phyloP scores from a whole-genome alignment of 805 yeast genomes.

The Yarrowia alimentaria region DNA sequence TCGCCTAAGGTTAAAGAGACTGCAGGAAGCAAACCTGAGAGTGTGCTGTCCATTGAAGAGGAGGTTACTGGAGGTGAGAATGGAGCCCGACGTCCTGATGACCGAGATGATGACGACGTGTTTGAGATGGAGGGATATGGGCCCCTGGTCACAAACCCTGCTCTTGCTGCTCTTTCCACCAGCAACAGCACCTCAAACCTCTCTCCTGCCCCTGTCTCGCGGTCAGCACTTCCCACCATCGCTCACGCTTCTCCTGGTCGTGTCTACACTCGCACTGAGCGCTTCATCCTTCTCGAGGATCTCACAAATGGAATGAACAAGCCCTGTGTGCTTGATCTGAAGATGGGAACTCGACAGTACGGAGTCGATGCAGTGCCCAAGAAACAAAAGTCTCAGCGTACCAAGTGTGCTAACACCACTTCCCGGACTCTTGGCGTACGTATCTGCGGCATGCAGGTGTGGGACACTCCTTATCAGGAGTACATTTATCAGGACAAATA shows the following conservation, averaged over 20 bases:
- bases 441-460: constrained; percentile 91
- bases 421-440: constrained; percentile 82
- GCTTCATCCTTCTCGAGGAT: constrained; percentile 87
- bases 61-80: constrained; percentile 20
- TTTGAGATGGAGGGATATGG: constrained; percentile 27
- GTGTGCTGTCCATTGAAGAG: constrained; percentile 13
- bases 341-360: constrained; percentile 98
- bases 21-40: not conserved
- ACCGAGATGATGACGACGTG: constrained; percentile 4
- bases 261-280: constrained; percentile 56
- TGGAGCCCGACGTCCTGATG: no score
- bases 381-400: constrained; percentile 75
- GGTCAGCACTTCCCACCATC: constrained; percentile 11
- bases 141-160: no score
- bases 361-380: constrained; percentile 83
- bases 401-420: constrained; percentile 79
- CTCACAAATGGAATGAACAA: constrained; percentile 74
- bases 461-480: constrained; percentile 49
- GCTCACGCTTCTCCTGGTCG: constrained; percentile 37
- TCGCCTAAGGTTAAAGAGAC: no score
- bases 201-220: constrained; percentile 20
- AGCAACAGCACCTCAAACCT: constrained; percentile 15
- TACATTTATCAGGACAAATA: constrained; percentile 83
- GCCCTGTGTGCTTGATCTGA: constrained; percentile 91
- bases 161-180: constrained; percentile 8